Percentiles rank a stretch among this genome's conserved stretches.
phyloP scores from a whole-genome alignment of 1,284 basidiomycete genomes.

The Spongispora temasekensis region DNA sequence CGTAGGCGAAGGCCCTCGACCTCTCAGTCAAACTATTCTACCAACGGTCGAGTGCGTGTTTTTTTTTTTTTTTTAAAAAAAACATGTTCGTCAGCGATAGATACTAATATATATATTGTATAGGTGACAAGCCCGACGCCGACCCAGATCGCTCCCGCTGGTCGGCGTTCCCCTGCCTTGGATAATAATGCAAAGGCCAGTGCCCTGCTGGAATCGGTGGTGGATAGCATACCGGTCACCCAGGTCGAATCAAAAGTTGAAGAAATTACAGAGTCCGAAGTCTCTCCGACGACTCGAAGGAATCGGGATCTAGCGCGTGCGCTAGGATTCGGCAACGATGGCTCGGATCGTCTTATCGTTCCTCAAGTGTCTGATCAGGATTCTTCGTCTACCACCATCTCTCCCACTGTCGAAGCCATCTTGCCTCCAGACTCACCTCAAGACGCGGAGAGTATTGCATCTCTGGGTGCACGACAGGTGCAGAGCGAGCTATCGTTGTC shows the following conservation, averaged over 20 bases:
- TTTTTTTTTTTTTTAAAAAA: no score
- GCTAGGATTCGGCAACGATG: slow-evolving; percentile 55
- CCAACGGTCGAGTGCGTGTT: slow-evolving; percentile 52
- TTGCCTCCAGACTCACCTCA: slow-evolving; percentile 24
- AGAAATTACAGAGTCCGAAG: slow-evolving; percentile 27
- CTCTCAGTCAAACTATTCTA: slow-evolving; percentile 75
- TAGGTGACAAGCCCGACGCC: slow-evolving; percentile 59
- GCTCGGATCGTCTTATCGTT: slow-evolving; percentile 33
- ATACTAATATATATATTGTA: slow-evolving; percentile 10
- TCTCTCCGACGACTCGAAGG: slow-evolving; percentile 55
- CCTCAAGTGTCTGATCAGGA: slow-evolving; percentile 20
- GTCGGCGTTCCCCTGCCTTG: slow-evolving; percentile 35
- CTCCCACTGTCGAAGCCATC: slow-evolving; percentile 33
- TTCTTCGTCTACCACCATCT: slow-evolving; percentile 27
- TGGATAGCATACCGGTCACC: slow-evolving; percentile 59
- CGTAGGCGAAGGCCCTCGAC: slow-evolving; percentile 73
- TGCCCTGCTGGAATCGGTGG: slow-evolving; percentile 66
- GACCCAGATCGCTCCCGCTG: slow-evolving; percentile 26
- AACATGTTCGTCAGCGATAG: slow-evolving; percentile 6
- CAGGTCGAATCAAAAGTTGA: slow-evolving; percentile 31
- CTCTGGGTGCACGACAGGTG: slow-evolving; percentile 7
- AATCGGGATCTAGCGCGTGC: slow-evolving; percentile 73
- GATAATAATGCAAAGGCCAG: slow-evolving; percentile 59
- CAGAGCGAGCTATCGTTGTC: slow-evolving; percentile 12
- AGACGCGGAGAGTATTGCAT: slow-evolving; percentile 19